Evolutionary conservation across 495 filamentous ascomycete species (phyloP).

Genomic region (Trichoderma gamsii): DNA sequence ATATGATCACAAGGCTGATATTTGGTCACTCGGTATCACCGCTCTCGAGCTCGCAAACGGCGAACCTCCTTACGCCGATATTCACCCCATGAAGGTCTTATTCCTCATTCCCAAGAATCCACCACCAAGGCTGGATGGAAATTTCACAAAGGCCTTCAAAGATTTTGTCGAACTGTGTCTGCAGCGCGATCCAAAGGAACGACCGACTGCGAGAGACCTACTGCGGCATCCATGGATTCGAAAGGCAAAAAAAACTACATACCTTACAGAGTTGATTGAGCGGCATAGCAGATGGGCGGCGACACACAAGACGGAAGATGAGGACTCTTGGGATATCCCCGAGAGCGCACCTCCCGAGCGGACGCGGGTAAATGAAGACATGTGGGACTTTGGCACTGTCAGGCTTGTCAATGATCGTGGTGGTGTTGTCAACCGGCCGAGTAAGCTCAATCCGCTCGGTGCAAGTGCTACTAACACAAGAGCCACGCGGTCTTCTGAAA

Average conservation of each 20-base stretch:
- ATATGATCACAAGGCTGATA: slow-evolving; percentile 97
- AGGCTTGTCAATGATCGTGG: slow-evolving; percentile 58
- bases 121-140: slow-evolving; percentile 73
- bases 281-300: slow-evolving; percentile 80
- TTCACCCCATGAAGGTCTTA: slow-evolving; percentile 97
- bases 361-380: slow-evolving; percentile 60
- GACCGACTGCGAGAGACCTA: slow-evolving; percentile 81
- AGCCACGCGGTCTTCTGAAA: slow-evolving; percentile 40
- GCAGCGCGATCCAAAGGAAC: slow-evolving; percentile 77
- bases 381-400: slow-evolving; percentile 96
- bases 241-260: slow-evolving; percentile 81
- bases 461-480: slow-evolving; percentile 66
- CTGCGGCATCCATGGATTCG: slow-evolving; percentile 86
- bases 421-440: slow-evolving; percentile 38
- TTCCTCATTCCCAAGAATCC: slow-evolving; percentile 96
- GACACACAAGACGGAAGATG: slow-evolving; percentile 59
- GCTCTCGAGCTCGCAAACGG: slow-evolving; percentile 89
- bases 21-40: slow-evolving; percentile 98
- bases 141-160: slow-evolving; percentile 86
- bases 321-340: slow-evolving; percentile 46
- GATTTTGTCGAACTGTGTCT: slow-evolving; percentile 88
- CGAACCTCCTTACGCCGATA: slow-evolving; percentile 92
- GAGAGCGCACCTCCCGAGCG: slow-evolving; percentile 22
- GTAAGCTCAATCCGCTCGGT: slow-evolving; percentile 61
- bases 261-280: slow-evolving; percentile 89